Base-by-base conservation (phyloP, 192 early-diverging fungal species). In the Chytriomyces sp. region DNA sequence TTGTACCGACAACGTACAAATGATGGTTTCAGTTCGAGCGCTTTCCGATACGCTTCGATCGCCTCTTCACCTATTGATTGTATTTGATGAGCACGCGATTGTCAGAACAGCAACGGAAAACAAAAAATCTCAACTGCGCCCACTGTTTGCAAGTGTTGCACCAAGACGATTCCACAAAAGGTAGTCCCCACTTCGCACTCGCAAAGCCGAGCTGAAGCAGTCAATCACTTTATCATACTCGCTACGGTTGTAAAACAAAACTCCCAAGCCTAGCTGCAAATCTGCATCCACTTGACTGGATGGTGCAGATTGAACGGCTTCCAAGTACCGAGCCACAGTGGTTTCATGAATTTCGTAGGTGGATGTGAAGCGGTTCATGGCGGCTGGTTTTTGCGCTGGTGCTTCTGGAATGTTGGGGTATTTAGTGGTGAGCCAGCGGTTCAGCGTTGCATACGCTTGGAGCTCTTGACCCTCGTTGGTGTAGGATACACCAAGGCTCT, bases 1-100 rank as follows among this genome's bases (percentile, higher is more conserved):
- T 98, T 98, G 85, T 96, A 98, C 50, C 96, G 88, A 5, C 93
- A 96, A 49, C 96, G 92, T 61, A 98, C 93, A 87, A 92, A 98
- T 18, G 88, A 88, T 24, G 96, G 96, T 62, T 96, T 94, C 64
- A 98, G 90, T 78, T 95, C 90, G 46, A 98, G 86, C 8, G 96
- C 96, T 28, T 92, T 90, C 69, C 94, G 93, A 77, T 98, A 98
- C 9, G 96, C 95, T 6, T 93, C 91, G 11, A 96, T 96, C 5
- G 96, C 94, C 10, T 91, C 87, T 61, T 84, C 74, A 45, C 5
- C 66, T 67, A 46, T 43, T 24, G 53, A n/a, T 57, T 4, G 3
- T 57, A n/a, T 43, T 26, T 24, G 46, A 67, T 28, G 66, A 24
- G 62, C 1, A 11, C 10, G 3, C 11, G 16, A 3, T 35, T 1